Percentiles rank a stretch among this genome's conserved stretches.
Conservation (phyloP, 2,329 filamentous ascomycete genomes). For the Arthroderma sp. region DNA sequence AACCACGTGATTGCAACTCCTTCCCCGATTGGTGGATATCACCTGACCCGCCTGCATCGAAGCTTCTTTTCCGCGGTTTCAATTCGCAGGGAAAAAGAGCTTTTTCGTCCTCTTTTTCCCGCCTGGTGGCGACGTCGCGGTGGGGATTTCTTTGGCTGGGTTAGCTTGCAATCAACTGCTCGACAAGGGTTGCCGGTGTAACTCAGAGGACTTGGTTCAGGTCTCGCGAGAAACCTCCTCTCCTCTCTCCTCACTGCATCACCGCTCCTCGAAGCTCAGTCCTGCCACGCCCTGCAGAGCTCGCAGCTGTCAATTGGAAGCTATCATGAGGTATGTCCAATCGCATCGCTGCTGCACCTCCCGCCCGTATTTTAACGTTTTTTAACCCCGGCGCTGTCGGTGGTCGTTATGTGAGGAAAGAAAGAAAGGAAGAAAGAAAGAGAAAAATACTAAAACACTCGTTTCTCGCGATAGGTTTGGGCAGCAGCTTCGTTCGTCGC, state of each 20-base stretch:
- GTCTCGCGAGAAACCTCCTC: not conserved
- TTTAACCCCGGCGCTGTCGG: not conserved
- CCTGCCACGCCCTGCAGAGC: not conserved
- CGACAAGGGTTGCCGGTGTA: not conserved
- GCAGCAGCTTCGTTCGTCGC: slow-evolving; percentile 86
- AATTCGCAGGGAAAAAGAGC: too few relatives aligned
- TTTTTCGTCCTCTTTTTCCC: not conserved
- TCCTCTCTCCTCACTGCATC: not conserved
- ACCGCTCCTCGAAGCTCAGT: not conserved
- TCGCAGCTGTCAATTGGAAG: not conserved
- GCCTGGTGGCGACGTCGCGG: not conserved
- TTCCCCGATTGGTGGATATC: not conserved
- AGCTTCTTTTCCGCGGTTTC: not conserved
- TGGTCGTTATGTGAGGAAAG: not conserved
- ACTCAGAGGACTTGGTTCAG: not conserved
- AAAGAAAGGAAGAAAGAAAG: not conserved
- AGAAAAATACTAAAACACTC: not conserved
- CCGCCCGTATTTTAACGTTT: not conserved
- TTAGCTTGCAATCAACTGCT: not conserved
- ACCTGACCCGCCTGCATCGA: not conserved
- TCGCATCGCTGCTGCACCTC: not conserved
- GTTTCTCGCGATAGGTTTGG: slow-evolving; percentile 54
- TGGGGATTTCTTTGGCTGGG: not conserved
- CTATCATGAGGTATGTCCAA: slow-evolving; percentile 1
- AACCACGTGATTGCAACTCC: not conserved